Base-by-base conservation (phyloP, 2,329 filamentous ascomycete genomes). In the Colletotrichum sp. region DNA sequence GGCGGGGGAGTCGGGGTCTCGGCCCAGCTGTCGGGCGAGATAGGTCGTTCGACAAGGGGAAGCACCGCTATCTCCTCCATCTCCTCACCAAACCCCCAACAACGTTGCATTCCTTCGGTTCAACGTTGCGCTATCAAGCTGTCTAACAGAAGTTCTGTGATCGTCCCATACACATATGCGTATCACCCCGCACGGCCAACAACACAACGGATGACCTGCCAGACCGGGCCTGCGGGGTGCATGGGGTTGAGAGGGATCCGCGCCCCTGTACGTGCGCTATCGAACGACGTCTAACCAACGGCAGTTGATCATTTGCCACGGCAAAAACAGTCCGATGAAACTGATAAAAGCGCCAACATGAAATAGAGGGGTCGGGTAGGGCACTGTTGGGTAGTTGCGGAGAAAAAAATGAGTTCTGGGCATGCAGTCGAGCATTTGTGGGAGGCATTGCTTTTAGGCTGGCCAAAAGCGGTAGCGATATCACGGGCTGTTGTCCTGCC, bases 1-100 rank as follows among this genome's bases (percentile, higher is more conserved):
- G 64, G 70, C 64, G 70, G 64, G 69, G 72, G 72, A 60, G 59
- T 28, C 73, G 70, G 73, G 57, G 73, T 16, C 44, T 75, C 70
- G 70, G 73, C 34, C 34, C 57, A 75, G 73, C 64, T 73, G 68
- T 75, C 64, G 73, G 70, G 73, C 64, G 64, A 73, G 32, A 39
- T 27, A 68, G 48, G 44, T 64, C 34, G 28, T 68, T 28, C 64
- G 65, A 22, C 64, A 19, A 55, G 55, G 48, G 30, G 65, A 75
- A 36, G 15, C 12, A 30, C 27, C n/a, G 9, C 55, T 63, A 66
- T 75, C 30, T 68, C 63, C 63, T 67, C 72, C 44, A 34, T 6
- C 22, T 57, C 60, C 59, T 65, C 28, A 32, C 34, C 34, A 59
- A 59, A 39, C 16, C 19, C 39, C 36, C 68, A 34, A 71, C 69